Conservation (phyloP, 768 basidiomycete genomes). For the Pulveroboletus sp. region DNA sequence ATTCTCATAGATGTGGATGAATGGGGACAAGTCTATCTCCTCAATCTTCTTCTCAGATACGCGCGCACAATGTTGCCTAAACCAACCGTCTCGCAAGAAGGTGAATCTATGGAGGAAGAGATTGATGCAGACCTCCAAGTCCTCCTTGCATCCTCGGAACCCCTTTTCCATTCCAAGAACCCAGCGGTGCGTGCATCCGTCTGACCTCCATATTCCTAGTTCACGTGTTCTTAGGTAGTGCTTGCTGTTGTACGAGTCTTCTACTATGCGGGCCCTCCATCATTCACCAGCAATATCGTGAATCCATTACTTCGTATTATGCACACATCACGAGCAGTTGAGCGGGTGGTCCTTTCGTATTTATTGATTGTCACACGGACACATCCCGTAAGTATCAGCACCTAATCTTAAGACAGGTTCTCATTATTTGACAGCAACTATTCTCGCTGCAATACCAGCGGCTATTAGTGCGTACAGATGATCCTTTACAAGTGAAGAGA, state of each 20-base stretch:
- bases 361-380: slow-evolving; percentile 60
- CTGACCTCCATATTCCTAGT: not conserved
- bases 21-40: slow-evolving; percentile 88
- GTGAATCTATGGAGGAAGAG: slow-evolving; percentile 46
- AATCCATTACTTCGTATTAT: slow-evolving; percentile 75
- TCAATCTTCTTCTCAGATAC: slow-evolving; percentile 79
- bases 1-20: slow-evolving; percentile 91
- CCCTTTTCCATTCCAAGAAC: slow-evolving; percentile 83
- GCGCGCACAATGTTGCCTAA: slow-evolving; percentile 78
- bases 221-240: slow-evolving; percentile 56
- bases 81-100: slow-evolving; percentile 40
- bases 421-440: slow-evolving; percentile 32
- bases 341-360: slow-evolving; percentile 72
- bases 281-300: slow-evolving; percentile 54
- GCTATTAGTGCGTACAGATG: slow-evolving; percentile 70
- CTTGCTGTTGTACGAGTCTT: slow-evolving; percentile 70
- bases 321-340: slow-evolving; percentile 65
- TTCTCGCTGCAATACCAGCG: slow-evolving; percentile 61
- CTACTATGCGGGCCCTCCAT: slow-evolving; percentile 68
- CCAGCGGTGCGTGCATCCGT: slow-evolving; percentile 56
- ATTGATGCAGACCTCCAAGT: slow-evolving; percentile 78
- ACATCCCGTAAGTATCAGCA: slow-evolving; percentile 54
- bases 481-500: slow-evolving; percentile 63
- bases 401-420: not conserved
- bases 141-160: slow-evolving; percentile 66